Conservation (phyloP, 2,329 filamentous ascomycete species). For the Epichloe aotearoae region DNA sequence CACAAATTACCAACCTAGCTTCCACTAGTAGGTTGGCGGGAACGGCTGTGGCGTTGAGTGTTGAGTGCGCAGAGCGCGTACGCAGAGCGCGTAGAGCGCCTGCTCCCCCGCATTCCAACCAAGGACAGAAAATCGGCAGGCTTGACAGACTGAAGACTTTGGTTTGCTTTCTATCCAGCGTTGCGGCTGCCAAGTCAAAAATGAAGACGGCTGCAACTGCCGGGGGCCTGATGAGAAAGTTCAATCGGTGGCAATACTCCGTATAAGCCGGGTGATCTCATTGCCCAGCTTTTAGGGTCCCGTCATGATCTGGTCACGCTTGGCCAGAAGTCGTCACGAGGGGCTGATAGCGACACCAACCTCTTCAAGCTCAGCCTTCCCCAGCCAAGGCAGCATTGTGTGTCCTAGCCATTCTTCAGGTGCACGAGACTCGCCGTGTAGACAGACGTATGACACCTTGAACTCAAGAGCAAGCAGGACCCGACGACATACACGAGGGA, state of each 20-base stretch:
- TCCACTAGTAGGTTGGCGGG: no score
- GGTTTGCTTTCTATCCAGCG: not conserved
- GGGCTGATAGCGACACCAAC: not conserved
- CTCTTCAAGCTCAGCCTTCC: not conserved
- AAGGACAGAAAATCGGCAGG: not conserved
- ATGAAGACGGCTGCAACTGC: not conserved
- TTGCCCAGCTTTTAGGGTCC: not conserved
- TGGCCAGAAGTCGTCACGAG: constrained; percentile 3
- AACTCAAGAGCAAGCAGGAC: not conserved
- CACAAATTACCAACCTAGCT: no score
- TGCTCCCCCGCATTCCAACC: not conserved
- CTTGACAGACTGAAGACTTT: not conserved
- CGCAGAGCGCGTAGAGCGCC: no score
- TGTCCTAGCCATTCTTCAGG: not conserved
- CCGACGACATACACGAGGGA: not conserved
- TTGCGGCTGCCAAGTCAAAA: not conserved
- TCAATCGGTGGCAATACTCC: not conserved
- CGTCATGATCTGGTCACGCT: constrained; percentile 6
- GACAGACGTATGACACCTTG: not conserved
- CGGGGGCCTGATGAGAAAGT: not conserved
- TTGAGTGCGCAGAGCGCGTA: no score
- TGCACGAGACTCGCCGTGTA: constrained; percentile 2
- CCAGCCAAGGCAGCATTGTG: not conserved
- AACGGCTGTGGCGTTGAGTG: not conserved
- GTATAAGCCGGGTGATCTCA: not conserved